Conservation (phyloP, 2,329 filamentous ascomycete species). For the Aschersonia sp. region DNA sequence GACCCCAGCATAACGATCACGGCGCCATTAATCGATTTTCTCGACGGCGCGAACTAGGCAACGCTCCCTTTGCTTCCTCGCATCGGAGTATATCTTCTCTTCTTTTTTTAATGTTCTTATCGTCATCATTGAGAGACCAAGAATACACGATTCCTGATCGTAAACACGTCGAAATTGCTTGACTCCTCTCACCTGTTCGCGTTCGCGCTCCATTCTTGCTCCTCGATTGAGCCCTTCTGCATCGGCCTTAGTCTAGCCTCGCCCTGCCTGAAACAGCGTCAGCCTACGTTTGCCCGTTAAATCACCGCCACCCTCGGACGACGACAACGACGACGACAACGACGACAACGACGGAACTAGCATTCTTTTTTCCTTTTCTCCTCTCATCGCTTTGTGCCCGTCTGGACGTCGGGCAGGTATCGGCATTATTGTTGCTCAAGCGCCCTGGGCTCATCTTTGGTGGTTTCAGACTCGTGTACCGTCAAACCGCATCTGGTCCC, state of each 20-base stretch:
- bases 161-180: not conserved
- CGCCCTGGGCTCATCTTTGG: not conserved
- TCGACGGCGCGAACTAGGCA: not conserved
- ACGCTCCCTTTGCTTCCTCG: not conserved
- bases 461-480: not conserved
- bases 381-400: not conserved
- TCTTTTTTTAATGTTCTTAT: not conserved
- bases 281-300: slow-evolving; percentile 1
- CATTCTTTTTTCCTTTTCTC: not conserved
- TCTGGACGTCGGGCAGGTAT: not conserved
- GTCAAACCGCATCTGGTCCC: not conserved
- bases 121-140: no score
- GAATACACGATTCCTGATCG: no score
- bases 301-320: slow-evolving; percentile 4
- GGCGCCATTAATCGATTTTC: not conserved
- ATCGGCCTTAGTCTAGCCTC: slow-evolving; percentile 3
- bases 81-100: not conserved
- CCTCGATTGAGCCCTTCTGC: not conserved
- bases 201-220: slow-evolving; percentile 1
- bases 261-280: slow-evolving; percentile 11
- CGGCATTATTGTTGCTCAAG: not conserved
- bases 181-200: not conserved
- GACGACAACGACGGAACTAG: not conserved
- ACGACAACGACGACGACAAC: not conserved
- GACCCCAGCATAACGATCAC: not conserved